Base-by-base conservation (phyloP, 2,329 filamentous ascomycete genomes). In the Chrysoporthe puriensis region DNA sequence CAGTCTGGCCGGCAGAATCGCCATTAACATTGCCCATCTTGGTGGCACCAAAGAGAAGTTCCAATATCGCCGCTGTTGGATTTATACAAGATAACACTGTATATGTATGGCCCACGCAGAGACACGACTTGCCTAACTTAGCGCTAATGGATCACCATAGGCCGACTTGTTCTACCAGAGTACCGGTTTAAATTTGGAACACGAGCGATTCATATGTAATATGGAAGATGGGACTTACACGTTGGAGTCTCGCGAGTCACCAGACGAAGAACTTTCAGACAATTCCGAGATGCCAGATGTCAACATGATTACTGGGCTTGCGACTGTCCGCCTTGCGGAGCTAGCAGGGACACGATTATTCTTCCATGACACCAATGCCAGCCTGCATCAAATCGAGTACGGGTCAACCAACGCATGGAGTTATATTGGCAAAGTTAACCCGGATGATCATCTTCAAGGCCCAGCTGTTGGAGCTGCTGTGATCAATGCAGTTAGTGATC, bases 11-110 rank as follows among this genome's bases (percentile, higher is more conserved):
- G 4, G 48, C 43, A 40, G 18, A 42, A 2, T 48, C 63, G 3
- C 50, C 62, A 5, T 26, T 50, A 11, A 7, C 46, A 9, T 14
- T 64, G 44, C 63, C 63, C 7, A 18, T 46, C 44, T 46, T 32
- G 34, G 43, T 64, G 2, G n/a, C 44, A 8, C 63, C 50, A 5
- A 48, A 36, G 40, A 59, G 16, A 11, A 40, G 63, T 8, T 48
- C 63, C 14, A 58, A 58, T 21, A 58, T 64, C n/a, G 63, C 63
- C n/a, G 63, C 63, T 3, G 63, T 64, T 32, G 63, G 63, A 8
- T 57, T 44, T 36, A 13, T 48, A 36, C 36, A 59, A 21, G 54
- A 64, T 4, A 54, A 11, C 34, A 40, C 40, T 7, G 40, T 64
- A 8, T 64, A 64, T 50, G 54, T 64, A 54, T 43, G 46, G 3